These are phyloP conservation scores for Rhizopus microsporus DNA, from an alignment of 371 early-diverging fungal genomes.

Conservation along the genomic window DNA sequence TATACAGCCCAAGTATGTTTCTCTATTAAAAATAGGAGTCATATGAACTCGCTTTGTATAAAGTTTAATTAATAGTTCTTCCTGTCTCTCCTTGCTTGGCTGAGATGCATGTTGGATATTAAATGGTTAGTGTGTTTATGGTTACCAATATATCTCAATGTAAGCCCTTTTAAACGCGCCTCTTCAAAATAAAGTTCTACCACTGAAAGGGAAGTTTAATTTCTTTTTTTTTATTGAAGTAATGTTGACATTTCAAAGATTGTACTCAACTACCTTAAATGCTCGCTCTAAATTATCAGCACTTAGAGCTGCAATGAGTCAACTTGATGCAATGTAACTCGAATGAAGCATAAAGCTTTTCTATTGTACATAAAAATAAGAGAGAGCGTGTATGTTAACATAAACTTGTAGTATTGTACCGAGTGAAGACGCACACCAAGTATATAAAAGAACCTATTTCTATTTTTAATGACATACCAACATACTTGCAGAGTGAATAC, in stretches of 20 bases:
- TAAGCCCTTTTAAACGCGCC: too few species aligned
- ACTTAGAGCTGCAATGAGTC: conserved; percentile 12
- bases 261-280: neutral
- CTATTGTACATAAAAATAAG: too few species aligned
- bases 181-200: too few species aligned
- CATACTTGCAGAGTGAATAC: conserved; percentile 85
- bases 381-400: neutral
- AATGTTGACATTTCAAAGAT: neutral
- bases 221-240: neutral
- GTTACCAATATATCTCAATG: too few species aligned
- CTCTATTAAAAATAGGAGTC: too few species aligned
- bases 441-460: conserved; percentile 22
- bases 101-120: too few species aligned
- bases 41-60: too few species aligned
- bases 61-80: too few species aligned
- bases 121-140: too few species aligned
- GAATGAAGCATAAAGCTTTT: neutral
- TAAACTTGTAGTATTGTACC: conserved; percentile 71
- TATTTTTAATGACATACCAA: neutral
- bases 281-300: conserved; percentile 3
- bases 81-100: too few species aligned
- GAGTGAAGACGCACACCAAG: conserved; percentile 95
- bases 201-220: neutral
- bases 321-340: conserved; percentile 19
- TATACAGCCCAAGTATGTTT: too few species aligned